These are phyloP conservation scores for Kregervanrija fluxuum DNA, from an alignment of 805 yeast genomes.

Conservation along the genomic window DNA sequence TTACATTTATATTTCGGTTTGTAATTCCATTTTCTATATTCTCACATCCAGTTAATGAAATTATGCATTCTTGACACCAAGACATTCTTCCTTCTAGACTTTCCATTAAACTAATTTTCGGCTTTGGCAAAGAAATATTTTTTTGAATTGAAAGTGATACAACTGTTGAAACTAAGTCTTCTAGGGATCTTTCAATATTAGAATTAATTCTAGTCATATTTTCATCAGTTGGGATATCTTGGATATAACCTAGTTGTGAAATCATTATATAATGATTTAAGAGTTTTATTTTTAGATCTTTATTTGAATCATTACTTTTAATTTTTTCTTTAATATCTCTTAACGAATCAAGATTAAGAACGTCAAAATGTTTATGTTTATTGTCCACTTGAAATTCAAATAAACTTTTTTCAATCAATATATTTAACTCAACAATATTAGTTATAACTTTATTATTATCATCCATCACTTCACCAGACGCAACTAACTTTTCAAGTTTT, in stretches of 20 bases:
- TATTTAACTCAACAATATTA: slow-evolving; percentile 9
- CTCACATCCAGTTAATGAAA: slow-evolving; percentile 13
- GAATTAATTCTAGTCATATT: neutral
- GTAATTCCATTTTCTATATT: neutral
- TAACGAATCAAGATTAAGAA: neutral
- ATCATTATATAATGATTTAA: too few relatives aligned
- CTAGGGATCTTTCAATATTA: slow-evolving; percentile 28
- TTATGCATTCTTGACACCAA: slow-evolving; percentile 26
- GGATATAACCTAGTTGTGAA: too few relatives aligned
- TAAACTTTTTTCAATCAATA: slow-evolving; percentile 12
- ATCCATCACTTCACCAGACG: too few relatives aligned
- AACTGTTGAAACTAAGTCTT: slow-evolving; percentile 38
- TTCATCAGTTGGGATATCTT: neutral
- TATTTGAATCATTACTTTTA: too few relatives aligned
- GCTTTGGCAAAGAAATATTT: slow-evolving; percentile 32
- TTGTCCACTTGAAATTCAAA: slow-evolving; percentile 6
- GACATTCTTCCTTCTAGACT: slow-evolving; percentile 19
- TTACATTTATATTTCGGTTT: neutral
- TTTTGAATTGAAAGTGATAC: slow-evolving; percentile 40
- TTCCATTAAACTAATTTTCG: slow-evolving; percentile 16
- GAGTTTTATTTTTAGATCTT: too few relatives aligned
- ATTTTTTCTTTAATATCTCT: too few relatives aligned
- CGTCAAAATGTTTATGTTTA: neutral
- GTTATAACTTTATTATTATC: neutral
- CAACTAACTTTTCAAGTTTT: neutral